A percentile compares a stretch with the other conserved stretches of the same genome.
These are phyloP conservation scores for Coniochaeta hoffmannii DNA, from an alignment of 2,329 filamentous ascomycete species.

Conservation along the genomic window DNA sequence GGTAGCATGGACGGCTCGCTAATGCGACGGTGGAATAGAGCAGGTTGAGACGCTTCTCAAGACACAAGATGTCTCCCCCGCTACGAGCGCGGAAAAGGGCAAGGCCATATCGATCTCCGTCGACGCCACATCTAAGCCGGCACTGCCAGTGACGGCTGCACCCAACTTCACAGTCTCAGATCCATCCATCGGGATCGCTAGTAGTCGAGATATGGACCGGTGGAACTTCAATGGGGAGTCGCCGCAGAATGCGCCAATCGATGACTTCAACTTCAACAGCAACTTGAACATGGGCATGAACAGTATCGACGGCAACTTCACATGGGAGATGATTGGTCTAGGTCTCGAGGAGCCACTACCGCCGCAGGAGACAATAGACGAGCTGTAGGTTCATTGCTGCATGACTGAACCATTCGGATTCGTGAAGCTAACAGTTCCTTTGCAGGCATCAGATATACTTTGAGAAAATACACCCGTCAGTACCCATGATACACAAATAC, in stretches of 20 bases:
- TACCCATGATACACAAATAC: constrained; percentile 84
- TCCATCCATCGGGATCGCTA: constrained; percentile 37
- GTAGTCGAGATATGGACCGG: constrained; percentile 41
- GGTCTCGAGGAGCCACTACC: constrained; percentile 53
- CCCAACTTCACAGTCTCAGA: constrained; percentile 35
- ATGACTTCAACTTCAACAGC: constrained; percentile 52
- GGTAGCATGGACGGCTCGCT: constrained; percentile 4
- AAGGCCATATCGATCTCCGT: constrained; percentile 25
- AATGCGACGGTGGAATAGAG: constrained; percentile 40
- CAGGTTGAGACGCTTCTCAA: constrained; percentile 91
- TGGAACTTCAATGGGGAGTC: constrained; percentile 50
- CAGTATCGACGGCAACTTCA: constrained; percentile 50
- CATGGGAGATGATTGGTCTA: constrained; percentile 69
- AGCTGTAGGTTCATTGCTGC: constrained; percentile 53
- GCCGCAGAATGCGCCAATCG: constrained; percentile 37
- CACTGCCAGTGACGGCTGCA: constrained; percentile 22
- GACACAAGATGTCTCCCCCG: constrained; percentile 54
- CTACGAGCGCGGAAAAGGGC: constrained; percentile 23
- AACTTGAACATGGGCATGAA: constrained; percentile 43
- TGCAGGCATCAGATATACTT: constrained; percentile 81
- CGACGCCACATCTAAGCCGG: constrained; percentile 20
- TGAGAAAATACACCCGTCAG: constrained; percentile 76
- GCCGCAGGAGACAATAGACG: constrained; percentile 62
- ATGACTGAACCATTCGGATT: neutral
- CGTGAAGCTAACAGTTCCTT: constrained; percentile 11